Base-by-base conservation (phyloP, 2,329 filamentous ascomycete genomes). In the Xylariaceae sp. region DNA sequence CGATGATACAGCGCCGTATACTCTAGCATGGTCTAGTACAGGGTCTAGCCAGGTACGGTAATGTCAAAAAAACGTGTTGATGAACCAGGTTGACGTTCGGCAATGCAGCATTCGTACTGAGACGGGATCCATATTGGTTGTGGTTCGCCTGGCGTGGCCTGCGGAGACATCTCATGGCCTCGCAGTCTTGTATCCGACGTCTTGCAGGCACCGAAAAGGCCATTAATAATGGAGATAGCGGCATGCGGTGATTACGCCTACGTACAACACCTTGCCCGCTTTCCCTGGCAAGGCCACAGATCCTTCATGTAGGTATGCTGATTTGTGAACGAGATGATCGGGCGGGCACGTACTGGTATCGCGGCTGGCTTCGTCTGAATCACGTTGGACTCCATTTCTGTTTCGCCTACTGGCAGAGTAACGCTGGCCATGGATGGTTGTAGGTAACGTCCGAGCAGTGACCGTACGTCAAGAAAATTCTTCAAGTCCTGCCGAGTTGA, bases 231-330 rank as follows among this genome's bases (percentile, higher is more conserved):
- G 43, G 45, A 42, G 34, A 40, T 40, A 47, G 31, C 13, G 47
- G 18, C 12, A 42, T 14, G 44, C 34, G 42, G 40, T 55, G 55
- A 57, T 57, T 55, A 52, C 54, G 51, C 54, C 50, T 28, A 28
- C 22, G 7, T 28, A 28, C 22, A 28, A 5, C 22, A 5, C 22
- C 22, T 28, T 28, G 22, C 7, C 22, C 22, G 22, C 44, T 50
- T 49, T 48, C 5, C 51, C 14, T 55, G 55, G 51, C 47, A 57
- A 62, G 60, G 58, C 61, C 57, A 63, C 59, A 57, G 61, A 61
- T 62, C 59, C 57, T 56, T 59, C 52, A 58, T 63, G 57, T 28
- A 28, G 4, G 22, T 28, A 28, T 28, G 22, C 22, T 4, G 22
- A 28, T 28, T 4, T 28, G 22, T 28, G 22, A 28, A 28, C 58